Conservation (phyloP, 176 grass and related monocot species). For the Chloris gayana region DNA sequence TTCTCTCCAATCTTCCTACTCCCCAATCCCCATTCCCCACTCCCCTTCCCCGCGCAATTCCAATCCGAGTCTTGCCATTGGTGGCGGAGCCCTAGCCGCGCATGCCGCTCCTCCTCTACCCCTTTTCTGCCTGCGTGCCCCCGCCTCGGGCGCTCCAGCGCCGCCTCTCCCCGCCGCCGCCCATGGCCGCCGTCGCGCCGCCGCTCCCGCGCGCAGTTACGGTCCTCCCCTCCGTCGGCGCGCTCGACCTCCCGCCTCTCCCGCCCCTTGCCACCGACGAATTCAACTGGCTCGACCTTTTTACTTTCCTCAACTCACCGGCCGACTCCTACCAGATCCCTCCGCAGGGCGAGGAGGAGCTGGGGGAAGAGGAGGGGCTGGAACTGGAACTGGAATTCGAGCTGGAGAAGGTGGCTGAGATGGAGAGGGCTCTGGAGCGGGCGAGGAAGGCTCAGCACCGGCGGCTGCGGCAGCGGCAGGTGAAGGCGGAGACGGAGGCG, state of each 20-base stretch:
- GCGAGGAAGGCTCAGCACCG: conserved; percentile 47
- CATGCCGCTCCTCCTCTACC: conserved; percentile 57
- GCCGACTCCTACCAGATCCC: conserved; percentile 50
- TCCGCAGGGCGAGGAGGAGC: not conserved
- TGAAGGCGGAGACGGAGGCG: conserved; percentile 89
- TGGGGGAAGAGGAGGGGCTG: not conserved
- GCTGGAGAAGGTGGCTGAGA: not conserved
- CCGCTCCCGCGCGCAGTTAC: not conserved
- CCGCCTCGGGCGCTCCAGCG: conserved; percentile 49
- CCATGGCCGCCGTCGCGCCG: conserved; percentile 49
- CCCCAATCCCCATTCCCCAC: not conserved
- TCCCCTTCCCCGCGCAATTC: not conserved
- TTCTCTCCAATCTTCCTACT: not conserved
- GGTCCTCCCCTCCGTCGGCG: not conserved
- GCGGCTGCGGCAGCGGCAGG: conserved; percentile 67
- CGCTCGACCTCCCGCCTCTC: conserved; percentile 1
- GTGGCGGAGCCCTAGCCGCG: conserved; percentile 9
- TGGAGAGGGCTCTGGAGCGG: conserved; percentile 24
- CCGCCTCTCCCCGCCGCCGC: conserved; percentile 57
- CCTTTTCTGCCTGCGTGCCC: conserved; percentile 46
- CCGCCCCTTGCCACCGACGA: conserved; percentile 40
- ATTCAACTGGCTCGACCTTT: conserved; percentile 66
- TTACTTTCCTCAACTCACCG: conserved; percentile 56
- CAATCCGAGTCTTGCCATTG: conserved; percentile 11
- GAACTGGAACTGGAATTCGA: conserved; percentile 32